phyloP scores from a whole-genome alignment of 2,329 filamentous ascomycete genomes.

The Microcyclosporella mali region DNA sequence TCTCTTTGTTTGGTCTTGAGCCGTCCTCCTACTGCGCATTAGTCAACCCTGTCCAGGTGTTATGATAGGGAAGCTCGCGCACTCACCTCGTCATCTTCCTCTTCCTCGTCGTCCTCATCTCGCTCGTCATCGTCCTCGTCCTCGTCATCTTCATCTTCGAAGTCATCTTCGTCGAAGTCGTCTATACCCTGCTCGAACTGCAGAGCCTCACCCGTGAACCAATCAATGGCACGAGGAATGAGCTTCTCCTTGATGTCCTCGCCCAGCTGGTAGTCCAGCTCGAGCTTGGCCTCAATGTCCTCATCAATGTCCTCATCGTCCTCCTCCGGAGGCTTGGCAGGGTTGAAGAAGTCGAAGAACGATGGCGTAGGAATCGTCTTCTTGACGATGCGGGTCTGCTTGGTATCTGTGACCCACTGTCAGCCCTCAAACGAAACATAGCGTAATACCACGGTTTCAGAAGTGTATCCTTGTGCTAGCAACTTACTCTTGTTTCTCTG shows the following conservation, averaged over 20 bases:
- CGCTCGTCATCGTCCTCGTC: slow-evolving; percentile 82
- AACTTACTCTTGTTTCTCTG: slow-evolving; percentile 96
- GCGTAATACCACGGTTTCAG: neutral
- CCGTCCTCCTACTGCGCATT: slow-evolving; percentile 63
- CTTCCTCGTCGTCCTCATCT: slow-evolving; percentile 67
- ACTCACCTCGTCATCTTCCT: slow-evolving; percentile 47
- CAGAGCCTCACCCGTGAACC: slow-evolving; percentile 97
- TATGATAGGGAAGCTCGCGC: neutral
- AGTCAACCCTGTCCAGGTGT: slow-evolving; percentile 18
- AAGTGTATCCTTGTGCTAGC: slow-evolving; percentile 1
- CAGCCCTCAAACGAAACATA: slow-evolving; percentile 12
- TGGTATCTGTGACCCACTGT: slow-evolving; percentile 64
- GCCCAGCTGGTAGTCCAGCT: slow-evolving; percentile 96
- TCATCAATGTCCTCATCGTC: slow-evolving; percentile 72
- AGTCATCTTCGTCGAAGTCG: slow-evolving; percentile 73
- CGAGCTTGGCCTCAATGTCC: slow-evolving; percentile 94
- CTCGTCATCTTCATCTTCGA: slow-evolving; percentile 87
- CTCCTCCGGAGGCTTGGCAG: slow-evolving; percentile 78
- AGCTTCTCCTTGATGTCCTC: slow-evolving; percentile 99
- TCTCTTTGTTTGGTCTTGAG: slow-evolving; percentile 87
- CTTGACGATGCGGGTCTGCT: slow-evolving; percentile 98
- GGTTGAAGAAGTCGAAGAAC: slow-evolving; percentile 97
- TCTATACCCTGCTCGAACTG: slow-evolving; percentile 92
- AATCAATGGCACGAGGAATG: slow-evolving; percentile 95
- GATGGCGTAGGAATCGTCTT: slow-evolving; percentile 98